Evolutionary conservation across 257 asterid genomes (phyloP), one percentile per base, ranked within the genome.

Genomic region (Penstemon eatonii): DNA sequence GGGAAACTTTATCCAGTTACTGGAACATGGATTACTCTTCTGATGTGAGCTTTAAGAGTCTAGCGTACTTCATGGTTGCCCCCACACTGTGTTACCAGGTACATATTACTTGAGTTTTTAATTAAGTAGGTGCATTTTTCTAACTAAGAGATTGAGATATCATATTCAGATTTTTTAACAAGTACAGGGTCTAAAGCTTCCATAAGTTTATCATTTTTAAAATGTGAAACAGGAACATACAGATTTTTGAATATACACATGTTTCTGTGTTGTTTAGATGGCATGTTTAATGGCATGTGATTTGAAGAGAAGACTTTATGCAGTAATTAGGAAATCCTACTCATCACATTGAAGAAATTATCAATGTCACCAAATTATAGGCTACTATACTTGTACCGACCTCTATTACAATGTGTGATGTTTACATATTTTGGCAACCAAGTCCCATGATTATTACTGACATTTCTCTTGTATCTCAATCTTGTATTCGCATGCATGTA

Each of bases 1-100:
- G 79, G 66, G 96, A 84, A 66, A 72, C 79, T 40, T 66, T 76
- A 51, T 85, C 92, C 68, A 77, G 73, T 64, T 80, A 79, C 74
- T 81, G 85, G 81, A 77, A 78, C 79, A 67, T 78, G 75, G 92
- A 81, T 69, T 82, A 76, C 80, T 76, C 85, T 8, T 82, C 83
- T 58, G 82, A 80, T 76, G 86, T 87, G 43, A 82, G 77, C 79
- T 84, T 94, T 81, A 82, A 82, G 87, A 85, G 94, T 82, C 76
- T 94, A 77, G 89, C 50, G 49, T 94, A 94, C 84, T 91, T 94
- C 82, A 81, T 91, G 93, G 83, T 89, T 73, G 96, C 99, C 75
- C 99, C 99, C 47, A 94, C 99, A 18, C 74, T 94, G 62, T 94
- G 99, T 78, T 94, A 91, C 80, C 99, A 94, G 96, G 99, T 94